Evolutionary conservation across 108 stramenopile species (phyloP), one percentile per base, ranked within the genome.

Genomic region (Cyclotella sp.): DNA sequence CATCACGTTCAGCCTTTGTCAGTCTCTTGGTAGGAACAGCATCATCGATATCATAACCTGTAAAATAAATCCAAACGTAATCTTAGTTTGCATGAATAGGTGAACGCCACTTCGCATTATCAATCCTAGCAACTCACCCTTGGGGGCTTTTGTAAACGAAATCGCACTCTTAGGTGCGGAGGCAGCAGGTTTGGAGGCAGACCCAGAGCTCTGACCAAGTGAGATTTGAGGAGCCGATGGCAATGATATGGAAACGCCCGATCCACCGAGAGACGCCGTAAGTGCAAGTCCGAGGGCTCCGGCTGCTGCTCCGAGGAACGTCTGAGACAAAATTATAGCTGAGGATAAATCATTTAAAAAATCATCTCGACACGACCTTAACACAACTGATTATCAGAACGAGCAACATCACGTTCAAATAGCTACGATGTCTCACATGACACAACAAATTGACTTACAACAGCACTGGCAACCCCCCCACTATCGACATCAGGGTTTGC

Each of bases 231-330:
- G 79, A 57, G 34, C 34, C 47, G 22, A 62, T 26, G 58, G 28
- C 27, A 72, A 29, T 3, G 59, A 24, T 54, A 49, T 46, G 34
- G 54, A 15, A 54, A 83, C 54, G 13, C 75, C 82, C 11, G 82
- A 83, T 62, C 82, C 73, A 30, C 73, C 51, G 45, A 88, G 82
- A 12, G 90, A 88, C 44, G 82, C 55, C 14, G 86, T 71, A 19
- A 93, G 51, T 29, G 89, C 88, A 51, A 91, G 44, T n/a, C 84
- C 92, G 18, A 88, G 63, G 11, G 90, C 62, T 47, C 63, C 87
- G 55, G 72, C 87, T 51, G 86, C 87, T 29, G 85, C 92, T 75
- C 92, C 92, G 49, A 93, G 84, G 69, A 87, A 78, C 64, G 85
- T 87, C 90, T 91, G 70, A 44, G 21, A 13, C 10, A 53, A 60